Evolutionary conservation across 805 yeast genomes (phyloP), one percentile per base, ranked within the genome.

Genomic region (Saccharomycopsis babjevae): DNA sequence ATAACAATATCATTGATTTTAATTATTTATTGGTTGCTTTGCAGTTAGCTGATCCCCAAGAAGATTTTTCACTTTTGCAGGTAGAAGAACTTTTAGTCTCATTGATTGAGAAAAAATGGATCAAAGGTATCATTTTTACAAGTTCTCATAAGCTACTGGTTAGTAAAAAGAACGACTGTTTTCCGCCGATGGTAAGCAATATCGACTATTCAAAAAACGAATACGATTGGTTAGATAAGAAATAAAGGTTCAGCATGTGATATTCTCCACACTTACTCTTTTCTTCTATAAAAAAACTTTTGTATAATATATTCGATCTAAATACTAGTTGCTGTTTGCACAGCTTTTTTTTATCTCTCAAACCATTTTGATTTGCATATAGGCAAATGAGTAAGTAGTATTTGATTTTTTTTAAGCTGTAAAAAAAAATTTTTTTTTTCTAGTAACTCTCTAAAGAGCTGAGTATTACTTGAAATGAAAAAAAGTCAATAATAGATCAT

Each of bases 81-180:
- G 62, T 62, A 3, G 65, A 62, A 25, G 65, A 62, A 40, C 50
- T 62, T n/a, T 46, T 62, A 30, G 64, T 61, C 15, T 56, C 63
- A 3, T 59, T 64, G 30, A 57, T 60, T 18, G 61, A 57, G 16
- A 59, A 60, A 43, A 50, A 56, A 28, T 62, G 61, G 60, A 39
- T 60, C 18, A 62, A 58, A 54, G 66, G 64, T n/a, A 42, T 57
- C 43, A 59, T 62, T 16, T 62, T 60, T 54, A 56, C 65, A n/a
- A 20, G 32, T 18, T 15, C 42, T 16, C n/a, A 39, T 20, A 50
- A 54, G 30, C 15, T 62, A 6, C 20, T 57, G 15, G 20, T 62
- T 30, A 32, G 57, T 18, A 64, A 59, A 39, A 62, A 62, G 54
- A 63, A 60, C 18, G 63, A 62, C 36, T 40, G 50, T 42, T 62